Evolutionary conservation across 2,329 filamentous ascomycete species (phyloP).

Genomic region (Cordyceps fumosorosea): DNA sequence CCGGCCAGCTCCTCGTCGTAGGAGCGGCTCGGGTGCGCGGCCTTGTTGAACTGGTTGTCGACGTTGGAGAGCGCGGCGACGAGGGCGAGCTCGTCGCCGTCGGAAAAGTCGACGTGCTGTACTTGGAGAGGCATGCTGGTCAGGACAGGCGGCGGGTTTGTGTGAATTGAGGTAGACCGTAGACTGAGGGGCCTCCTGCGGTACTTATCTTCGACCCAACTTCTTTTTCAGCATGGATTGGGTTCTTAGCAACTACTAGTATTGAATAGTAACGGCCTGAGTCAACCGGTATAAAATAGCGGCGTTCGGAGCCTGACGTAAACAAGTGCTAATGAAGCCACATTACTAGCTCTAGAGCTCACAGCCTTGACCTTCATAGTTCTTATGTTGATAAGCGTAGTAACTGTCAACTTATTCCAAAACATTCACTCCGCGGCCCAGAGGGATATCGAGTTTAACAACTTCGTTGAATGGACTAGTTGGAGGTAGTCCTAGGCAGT

Average conservation of each 20-base stretch:
- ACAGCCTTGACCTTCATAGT: not conserved
- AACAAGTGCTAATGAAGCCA: not conserved
- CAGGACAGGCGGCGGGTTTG: not conserved
- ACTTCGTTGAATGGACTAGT: too few relatives aligned
- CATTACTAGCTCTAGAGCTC: not conserved
- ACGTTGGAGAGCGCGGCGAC: not conserved
- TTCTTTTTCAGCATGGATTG: too few relatives aligned
- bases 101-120: conserved; percentile 7
- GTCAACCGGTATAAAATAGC: not conserved
- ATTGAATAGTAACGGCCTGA: not conserved
- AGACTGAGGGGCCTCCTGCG: not conserved
- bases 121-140: conserved; percentile 1
- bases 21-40: not conserved
- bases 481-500: too few relatives aligned
- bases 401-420: too few relatives aligned
- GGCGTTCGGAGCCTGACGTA: not conserved
- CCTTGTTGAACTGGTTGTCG: not conserved
- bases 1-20: not conserved
- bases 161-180: not conserved
- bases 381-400: not conserved
- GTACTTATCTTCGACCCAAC: not conserved
- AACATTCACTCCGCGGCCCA: too few relatives aligned
- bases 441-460: too few relatives aligned
- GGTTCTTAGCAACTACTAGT: not conserved
- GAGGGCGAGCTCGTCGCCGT: conserved; percentile 8